A percentile compares a stretch with the other conserved stretches of the same genome.
These are phyloP conservation scores for Starmerella vitae DNA, from an alignment of 805 yeast genomes.

Conservation along the genomic window DNA sequence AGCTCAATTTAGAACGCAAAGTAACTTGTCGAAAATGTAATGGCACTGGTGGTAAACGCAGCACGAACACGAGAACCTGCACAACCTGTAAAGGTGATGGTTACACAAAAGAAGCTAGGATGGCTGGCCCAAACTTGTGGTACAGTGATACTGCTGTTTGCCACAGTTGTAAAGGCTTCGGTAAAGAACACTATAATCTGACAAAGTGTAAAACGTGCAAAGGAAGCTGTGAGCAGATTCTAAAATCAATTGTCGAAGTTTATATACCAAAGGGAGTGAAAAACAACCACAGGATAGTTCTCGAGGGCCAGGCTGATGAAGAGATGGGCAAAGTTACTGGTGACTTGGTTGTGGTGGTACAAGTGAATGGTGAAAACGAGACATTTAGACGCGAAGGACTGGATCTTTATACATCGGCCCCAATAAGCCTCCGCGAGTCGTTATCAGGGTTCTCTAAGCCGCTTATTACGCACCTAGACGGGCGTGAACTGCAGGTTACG, in stretches of 20 bases:
- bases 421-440: slow-evolving; percentile 63
- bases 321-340: slow-evolving; percentile 60
- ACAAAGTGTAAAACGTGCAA: slow-evolving; percentile 67
- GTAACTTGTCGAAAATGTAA: slow-evolving; percentile 58
- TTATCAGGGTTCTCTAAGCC: slow-evolving; percentile 64
- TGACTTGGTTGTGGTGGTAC: slow-evolving; percentile 53
- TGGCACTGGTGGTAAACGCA: slow-evolving; percentile 61
- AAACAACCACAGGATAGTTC: slow-evolving; percentile 44
- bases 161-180: slow-evolving; percentile 56
- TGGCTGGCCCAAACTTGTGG: slow-evolving; percentile 66
- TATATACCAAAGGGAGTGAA: slow-evolving; percentile 60
- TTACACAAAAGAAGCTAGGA: slow-evolving; percentile 39
- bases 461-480: slow-evolving; percentile 64
- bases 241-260: slow-evolving; percentile 62
- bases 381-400: slow-evolving; percentile 43
- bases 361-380: slow-evolving; percentile 34
- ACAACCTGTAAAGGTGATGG: slow-evolving; percentile 64
- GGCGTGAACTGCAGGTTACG: slow-evolving; percentile 49
- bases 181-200: slow-evolving; percentile 44
- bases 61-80: slow-evolving; percentile 46
- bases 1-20: slow-evolving; percentile 57
- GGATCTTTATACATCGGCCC: slow-evolving; percentile 49
- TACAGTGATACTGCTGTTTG: slow-evolving; percentile 51
- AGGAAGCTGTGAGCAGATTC: slow-evolving; percentile 49
- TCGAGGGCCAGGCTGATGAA: slow-evolving; percentile 66